phyloP scores from a whole-genome alignment of 2,329 filamentous ascomycete species.

The Aschersonia sp. region DNA sequence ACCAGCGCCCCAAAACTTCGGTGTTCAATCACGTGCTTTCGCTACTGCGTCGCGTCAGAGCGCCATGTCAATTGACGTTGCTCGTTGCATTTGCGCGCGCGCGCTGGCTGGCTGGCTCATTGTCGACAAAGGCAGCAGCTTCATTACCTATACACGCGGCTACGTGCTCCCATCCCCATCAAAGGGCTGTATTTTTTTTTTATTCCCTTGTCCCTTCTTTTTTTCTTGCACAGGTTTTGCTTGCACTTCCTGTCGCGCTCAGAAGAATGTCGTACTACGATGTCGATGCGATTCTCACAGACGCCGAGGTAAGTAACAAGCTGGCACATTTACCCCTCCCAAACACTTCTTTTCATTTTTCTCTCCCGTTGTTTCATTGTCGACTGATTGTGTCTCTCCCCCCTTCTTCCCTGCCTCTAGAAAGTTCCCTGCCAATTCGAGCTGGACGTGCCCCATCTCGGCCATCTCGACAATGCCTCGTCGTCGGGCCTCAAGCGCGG shows the following conservation, averaged over 20 bases:
- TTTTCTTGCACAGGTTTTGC: no score
- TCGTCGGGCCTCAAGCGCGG: slow-evolving; percentile 57
- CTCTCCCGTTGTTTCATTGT: no score
- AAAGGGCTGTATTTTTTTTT: not conserved
- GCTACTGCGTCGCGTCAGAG: not conserved
- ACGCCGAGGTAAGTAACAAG: slow-evolving; percentile 49
- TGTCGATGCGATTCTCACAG: slow-evolving; percentile 70
- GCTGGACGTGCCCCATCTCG: slow-evolving; percentile 72
- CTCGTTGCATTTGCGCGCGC: no score
- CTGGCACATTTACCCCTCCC: no score
- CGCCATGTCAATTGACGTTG: not conserved
- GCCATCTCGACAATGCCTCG: slow-evolving; percentile 70
- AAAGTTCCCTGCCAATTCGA: slow-evolving; percentile 96
- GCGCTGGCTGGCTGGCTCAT: no score
- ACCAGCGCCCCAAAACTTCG: no score
- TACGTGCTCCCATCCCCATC: not conserved
- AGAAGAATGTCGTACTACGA: slow-evolving; percentile 62
- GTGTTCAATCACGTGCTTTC: not conserved
- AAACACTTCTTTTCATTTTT: no score
- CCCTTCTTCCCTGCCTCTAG: slow-evolving; percentile 24
- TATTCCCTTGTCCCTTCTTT: no score
- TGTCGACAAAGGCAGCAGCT: no score
- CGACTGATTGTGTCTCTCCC: not conserved
- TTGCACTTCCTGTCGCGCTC: no score
- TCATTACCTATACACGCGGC: no score